Percentiles rank a stretch among this genome's conserved stretches.
Evolutionary conservation across 257 asterid species (phyloP).

Genomic region (Primulina huaijiensis): DNA sequence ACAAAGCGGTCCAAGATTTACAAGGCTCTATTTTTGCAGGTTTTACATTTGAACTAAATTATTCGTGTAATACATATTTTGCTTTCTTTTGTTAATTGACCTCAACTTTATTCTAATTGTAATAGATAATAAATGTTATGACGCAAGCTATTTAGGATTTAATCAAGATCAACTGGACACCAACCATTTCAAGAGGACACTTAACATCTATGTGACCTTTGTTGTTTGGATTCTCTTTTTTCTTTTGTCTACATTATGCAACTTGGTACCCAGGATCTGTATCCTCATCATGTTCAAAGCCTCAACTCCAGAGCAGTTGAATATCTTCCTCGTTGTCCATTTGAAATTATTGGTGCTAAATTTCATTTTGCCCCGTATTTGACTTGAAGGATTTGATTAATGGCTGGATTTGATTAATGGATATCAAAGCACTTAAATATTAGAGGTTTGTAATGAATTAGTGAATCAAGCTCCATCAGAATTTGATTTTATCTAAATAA

Average conservation of each 20-base stretch:
- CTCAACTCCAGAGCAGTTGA: not conserved
- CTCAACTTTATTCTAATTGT: too few species aligned
- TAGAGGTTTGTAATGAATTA: not conserved
- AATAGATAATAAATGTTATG: too few species aligned
- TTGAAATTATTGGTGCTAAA: not conserved
- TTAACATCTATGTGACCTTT: too few species aligned
- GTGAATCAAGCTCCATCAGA: not conserved
- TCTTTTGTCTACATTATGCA: too few species aligned
- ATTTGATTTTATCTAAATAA: not conserved
- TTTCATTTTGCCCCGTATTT: not conserved
- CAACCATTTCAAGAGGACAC: not conserved
- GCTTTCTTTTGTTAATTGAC: not conserved
- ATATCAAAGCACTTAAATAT: not conserved
- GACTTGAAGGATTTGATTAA: not conserved
- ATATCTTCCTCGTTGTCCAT: not conserved
- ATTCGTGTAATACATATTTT: not conserved
- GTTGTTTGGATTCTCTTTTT: too few species aligned
- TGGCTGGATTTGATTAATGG: not conserved
- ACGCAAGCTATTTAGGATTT: too few species aligned
- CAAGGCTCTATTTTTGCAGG: constrained; percentile 46
- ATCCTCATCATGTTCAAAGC: too few species aligned
- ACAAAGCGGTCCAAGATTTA: constrained; percentile 47
- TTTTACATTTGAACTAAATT: constrained; percentile 5
- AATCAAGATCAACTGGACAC: not conserved
- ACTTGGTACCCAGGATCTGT: too few species aligned